Base-by-base conservation (phyloP, 495 filamentous ascomycete genomes). In the Cercophora samala region DNA sequence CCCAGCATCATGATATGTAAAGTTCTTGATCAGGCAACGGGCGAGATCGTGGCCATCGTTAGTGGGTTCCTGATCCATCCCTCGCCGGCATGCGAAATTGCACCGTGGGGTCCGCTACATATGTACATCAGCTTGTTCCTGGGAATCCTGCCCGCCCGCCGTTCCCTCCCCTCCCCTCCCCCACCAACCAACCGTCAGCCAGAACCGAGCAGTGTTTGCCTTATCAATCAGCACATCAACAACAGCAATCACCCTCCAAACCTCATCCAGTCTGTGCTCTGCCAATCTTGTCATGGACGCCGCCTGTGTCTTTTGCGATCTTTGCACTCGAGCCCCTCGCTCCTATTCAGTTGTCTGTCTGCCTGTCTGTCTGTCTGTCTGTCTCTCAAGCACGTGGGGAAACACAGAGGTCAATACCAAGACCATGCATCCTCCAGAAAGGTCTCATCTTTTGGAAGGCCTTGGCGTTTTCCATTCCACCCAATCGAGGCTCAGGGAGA, bases 61-160 rank as follows among this genome's bases (percentile, higher is more conserved):
- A 29, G 24, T 56, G 64, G 58, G 64, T 9, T 11, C 1, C 55
- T 63, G 21, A n/a, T 53, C 52, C 60, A 58, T 46, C 23, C 17
- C 2, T 21, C 19, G 2, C 4, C 58, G 37, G 60, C 21, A 19
- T 46, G 52, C 60, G 65, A 67, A 63, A 63, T 67, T 59, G 37
- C 15, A n/a, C 60, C 21, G 65, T 67, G 65, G 65, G n/a, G 32
- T 0, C 65, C 58, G 42, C 17, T 13, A n/a, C 52, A 42, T 18
- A 22, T 51, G 25, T 13, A n/a, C 52, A 42, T 18, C 32, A 59
- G 25, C 51, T 26, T 54, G 59, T 60, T 25, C 51, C 24, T 22
- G 4, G 22, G 26, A n/a, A n/a, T n/a, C n/a, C n/a, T n/a, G n/a
- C n/a, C n/a, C n/a, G n/a, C n/a, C n/a, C n/a, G n/a, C n/a, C n/a